These are phyloP conservation scores for Akanthomyces dipterigenus DNA, from an alignment of 2,329 filamentous ascomycete genomes.

Conservation along the genomic window DNA sequence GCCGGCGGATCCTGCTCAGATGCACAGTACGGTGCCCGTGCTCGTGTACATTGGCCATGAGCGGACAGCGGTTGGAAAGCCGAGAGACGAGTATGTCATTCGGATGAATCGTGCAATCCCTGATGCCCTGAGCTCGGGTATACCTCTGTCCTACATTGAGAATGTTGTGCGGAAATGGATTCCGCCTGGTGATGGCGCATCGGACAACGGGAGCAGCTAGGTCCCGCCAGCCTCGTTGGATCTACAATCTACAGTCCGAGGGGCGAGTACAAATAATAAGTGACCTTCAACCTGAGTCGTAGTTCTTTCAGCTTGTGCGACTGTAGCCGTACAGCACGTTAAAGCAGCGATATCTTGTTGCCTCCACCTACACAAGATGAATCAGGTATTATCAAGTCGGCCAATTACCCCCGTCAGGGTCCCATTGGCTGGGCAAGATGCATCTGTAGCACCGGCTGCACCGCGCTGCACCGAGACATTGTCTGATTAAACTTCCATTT, in stretches of 20 bases:
- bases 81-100: background rate
- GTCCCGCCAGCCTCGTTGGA: background rate
- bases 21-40: background rate
- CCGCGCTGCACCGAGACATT: background rate
- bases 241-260: background rate
- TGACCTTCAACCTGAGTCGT: too few species aligned
- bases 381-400: too few species aligned
- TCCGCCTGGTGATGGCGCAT: background rate
- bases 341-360: too few species aligned
- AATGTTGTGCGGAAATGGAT: slow-evolving; percentile 4
- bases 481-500: background rate
- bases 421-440: too few species aligned
- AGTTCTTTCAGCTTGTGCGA: too few species aligned
- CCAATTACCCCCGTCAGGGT: too few species aligned
- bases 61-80: background rate
- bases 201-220: background rate
- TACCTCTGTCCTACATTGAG: background rate
- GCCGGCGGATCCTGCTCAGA: background rate
- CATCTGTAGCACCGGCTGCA: too few species aligned
- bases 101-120: slow-evolving; percentile 2
- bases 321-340: too few species aligned
- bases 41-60: slow-evolving; percentile 1
- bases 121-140: background rate
- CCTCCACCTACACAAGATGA: too few species aligned
- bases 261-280: background rate